Conservation (phyloP, 192 early-diverging fungal species). For the Pilobolus umbonatus region DNA sequence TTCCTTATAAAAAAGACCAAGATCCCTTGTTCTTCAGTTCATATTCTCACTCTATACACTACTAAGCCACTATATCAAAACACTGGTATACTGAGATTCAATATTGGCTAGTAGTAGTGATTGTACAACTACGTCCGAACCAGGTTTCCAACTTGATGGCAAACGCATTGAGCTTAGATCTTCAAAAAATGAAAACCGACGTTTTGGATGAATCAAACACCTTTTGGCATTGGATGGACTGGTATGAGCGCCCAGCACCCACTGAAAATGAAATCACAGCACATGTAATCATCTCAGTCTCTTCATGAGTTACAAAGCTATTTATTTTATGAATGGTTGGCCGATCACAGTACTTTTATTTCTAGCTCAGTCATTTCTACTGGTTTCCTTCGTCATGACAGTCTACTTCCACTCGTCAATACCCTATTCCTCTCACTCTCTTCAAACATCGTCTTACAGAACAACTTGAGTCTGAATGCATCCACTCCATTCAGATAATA, state of each 20-base stretch:
- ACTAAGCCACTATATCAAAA: no score
- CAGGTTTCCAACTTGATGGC: not conserved
- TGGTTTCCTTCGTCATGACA: no score
- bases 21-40: no score
- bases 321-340: not conserved
- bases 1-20: no score
- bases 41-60: no score
- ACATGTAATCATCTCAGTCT: not conserved
- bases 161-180: not conserved
- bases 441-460: constrained; percentile 42
- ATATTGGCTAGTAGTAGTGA: constrained; percentile 4
- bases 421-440: not conserved
- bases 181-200: constrained; percentile 5
- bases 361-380: no score
- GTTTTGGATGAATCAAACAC: no score
- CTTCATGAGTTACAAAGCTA: not conserved
- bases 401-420: no score
- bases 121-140: constrained; percentile 3
- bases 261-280: constrained; percentile 1
- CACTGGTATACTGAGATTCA: no score
- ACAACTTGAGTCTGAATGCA: constrained; percentile 80
- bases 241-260: no score
- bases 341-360: no score
- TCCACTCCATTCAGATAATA: constrained; percentile 96
- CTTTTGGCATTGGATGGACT: no score